Conservation (phyloP, 371 early-diverging fungal genomes). For the Zopfochytrium polystomum region DNA sequence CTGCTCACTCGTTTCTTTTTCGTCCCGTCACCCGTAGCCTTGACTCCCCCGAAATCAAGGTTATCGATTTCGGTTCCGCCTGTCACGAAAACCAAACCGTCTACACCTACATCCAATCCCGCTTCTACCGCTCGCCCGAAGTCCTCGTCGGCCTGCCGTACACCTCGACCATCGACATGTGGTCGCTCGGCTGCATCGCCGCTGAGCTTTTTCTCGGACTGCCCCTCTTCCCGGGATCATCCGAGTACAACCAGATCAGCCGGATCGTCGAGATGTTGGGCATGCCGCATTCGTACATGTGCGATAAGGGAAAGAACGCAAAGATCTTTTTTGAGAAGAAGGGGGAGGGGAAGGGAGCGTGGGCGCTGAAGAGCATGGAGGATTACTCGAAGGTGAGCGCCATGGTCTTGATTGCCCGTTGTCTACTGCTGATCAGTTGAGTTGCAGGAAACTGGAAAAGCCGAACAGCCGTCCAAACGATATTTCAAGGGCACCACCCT, state of each 20-base stretch:
- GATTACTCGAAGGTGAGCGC: conserved; percentile 61
- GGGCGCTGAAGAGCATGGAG: conserved; percentile 75
- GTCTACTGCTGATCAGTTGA: not conserved
- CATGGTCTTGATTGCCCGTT: not conserved
- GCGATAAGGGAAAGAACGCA: conserved; percentile 76
- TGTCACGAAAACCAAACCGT: conserved; percentile 80
- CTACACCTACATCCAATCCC: conserved; percentile 93
- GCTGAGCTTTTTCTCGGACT: conserved; percentile 91
- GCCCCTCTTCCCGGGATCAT: conserved; percentile 89
- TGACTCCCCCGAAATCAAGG: conserved; percentile 82
- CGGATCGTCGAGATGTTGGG: conserved; percentile 86
- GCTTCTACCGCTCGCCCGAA: conserved; percentile 97
- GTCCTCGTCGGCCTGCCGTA: conserved; percentile 90
- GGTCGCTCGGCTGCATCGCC: conserved; percentile 99
- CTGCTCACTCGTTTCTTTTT: not conserved
- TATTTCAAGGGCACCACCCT: conserved; percentile 78
- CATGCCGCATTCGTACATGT: conserved; percentile 80
- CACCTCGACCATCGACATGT: conserved; percentile 95
- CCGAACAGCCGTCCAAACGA: conserved; percentile 81
- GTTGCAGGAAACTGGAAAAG: conserved; percentile 59
- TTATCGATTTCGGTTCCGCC: conserved; percentile 98
- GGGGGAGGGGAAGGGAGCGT: conserved; percentile 49
- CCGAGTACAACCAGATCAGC: conserved; percentile 84
- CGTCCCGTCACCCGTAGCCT: conserved; percentile 42
- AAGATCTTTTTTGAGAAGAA: conserved; percentile 67